These are phyloP conservation scores for Saccharomyces mikatae DNA, from an alignment of 805 yeast species.

Conservation along the genomic window DNA sequence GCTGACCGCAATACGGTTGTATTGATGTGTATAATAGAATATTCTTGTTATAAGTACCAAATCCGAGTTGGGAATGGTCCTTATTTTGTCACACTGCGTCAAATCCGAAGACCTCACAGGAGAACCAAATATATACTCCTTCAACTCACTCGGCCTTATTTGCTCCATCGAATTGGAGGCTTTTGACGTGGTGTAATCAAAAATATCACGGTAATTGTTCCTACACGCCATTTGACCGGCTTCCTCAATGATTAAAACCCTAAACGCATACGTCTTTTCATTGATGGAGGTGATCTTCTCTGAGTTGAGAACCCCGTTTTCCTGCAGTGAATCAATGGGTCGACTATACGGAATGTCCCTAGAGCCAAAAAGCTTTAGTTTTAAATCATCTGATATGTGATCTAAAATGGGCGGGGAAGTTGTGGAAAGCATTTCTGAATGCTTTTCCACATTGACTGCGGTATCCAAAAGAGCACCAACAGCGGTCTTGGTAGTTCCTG, in stretches of 20 bases:
- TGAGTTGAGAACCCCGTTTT: neutral
- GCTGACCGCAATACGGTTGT: constrained; percentile 30
- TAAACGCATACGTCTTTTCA: constrained; percentile 16
- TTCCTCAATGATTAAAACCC: constrained; percentile 33
- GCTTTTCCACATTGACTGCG: neutral
- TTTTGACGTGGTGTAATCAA: constrained; percentile 28
- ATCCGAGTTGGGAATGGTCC: constrained; percentile 23
- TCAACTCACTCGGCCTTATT: constrained; percentile 28
- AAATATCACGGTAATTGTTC: constrained; percentile 28
- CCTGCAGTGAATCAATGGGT: neutral
- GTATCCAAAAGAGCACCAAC: neutral
- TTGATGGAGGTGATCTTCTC: neutral
- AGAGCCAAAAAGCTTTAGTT: constrained; percentile 23
- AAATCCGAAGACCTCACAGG: constrained; percentile 28
- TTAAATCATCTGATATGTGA: constrained; percentile 24
- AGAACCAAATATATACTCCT: constrained; percentile 36
- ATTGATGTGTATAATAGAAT: constrained; percentile 20
- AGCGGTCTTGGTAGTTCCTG: constrained; percentile 1
- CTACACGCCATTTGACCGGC: constrained; percentile 32
- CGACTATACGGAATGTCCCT: constrained; percentile 12
- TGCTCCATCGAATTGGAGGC: constrained; percentile 17
- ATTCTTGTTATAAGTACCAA: constrained; percentile 30
- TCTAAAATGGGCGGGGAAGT: constrained; percentile 17
- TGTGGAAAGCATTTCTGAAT: neutral
- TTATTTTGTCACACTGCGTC: constrained; percentile 24